Conservation (phyloP, 352 stramenopile genomes). For the Globisporangium camurandrum region DNA sequence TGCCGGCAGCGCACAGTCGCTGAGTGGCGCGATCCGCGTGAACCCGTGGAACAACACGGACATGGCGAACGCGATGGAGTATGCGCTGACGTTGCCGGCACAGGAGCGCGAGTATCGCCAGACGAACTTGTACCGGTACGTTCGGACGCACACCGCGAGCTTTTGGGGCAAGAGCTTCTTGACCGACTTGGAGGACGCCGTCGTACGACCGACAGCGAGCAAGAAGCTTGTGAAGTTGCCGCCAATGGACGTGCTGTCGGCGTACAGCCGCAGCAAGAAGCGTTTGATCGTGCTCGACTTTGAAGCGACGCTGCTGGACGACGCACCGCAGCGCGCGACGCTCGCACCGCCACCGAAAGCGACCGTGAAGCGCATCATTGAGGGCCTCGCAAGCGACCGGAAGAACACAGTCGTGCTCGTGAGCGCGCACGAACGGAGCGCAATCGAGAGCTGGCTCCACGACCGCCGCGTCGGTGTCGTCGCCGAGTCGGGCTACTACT, state of each 20-base stretch:
- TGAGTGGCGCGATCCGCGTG: slow-evolving; percentile 83
- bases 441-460: slow-evolving; percentile 82
- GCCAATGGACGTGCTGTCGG: slow-evolving; percentile 42
- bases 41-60: slow-evolving; percentile 88
- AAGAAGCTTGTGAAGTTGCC: slow-evolving; percentile 41
- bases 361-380: slow-evolving; percentile 29
- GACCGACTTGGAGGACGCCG: slow-evolving; percentile 42
- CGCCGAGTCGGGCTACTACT: slow-evolving; percentile 62
- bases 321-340: slow-evolving; percentile 7
- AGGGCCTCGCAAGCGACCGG: slow-evolving; percentile 30
- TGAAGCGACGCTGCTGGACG: slow-evolving; percentile 56
- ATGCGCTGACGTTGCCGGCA: slow-evolving; percentile 74
- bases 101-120: slow-evolving; percentile 81
- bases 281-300: slow-evolving; percentile 87
- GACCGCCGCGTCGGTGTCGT: slow-evolving; percentile 66
- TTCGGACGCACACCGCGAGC: slow-evolving; percentile 76
- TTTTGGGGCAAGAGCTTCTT: slow-evolving; percentile 81
- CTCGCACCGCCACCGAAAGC: slow-evolving; percentile 53
- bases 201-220: slow-evolving; percentile 33
- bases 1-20: slow-evolving; percentile 78
- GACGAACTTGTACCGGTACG: slow-evolving; percentile 86
- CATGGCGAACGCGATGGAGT: slow-evolving; percentile 66
- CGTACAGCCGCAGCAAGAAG: slow-evolving; percentile 64
- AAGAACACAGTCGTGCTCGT: slow-evolving; percentile 75
- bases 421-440: slow-evolving; percentile 68